Percentiles rank a stretch among this genome's conserved stretches.
Conservation (phyloP, 2,329 filamentous ascomycete genomes). For the Colletotrichum melonis region DNA sequence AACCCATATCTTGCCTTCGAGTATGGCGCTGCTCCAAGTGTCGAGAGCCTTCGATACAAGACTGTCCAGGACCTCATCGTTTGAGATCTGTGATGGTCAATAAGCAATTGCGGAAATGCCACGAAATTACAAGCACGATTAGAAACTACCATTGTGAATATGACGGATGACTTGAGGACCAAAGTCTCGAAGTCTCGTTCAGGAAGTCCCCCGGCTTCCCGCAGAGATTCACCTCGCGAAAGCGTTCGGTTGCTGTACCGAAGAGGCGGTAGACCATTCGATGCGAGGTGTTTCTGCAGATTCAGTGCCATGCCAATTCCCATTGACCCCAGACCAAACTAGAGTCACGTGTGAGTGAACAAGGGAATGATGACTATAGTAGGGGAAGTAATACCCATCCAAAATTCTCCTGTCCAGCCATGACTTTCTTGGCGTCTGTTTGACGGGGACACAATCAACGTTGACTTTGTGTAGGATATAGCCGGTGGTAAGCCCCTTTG, state of each 20-base stretch:
- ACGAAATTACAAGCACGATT: not conserved
- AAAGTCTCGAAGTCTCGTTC: slow-evolving; percentile 48
- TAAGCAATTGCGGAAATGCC: too few relatives aligned
- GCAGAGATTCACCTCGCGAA: slow-evolving; percentile 48
- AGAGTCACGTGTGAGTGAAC: not conserved
- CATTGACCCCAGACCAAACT: slow-evolving; percentile 54
- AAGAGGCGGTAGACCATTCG: slow-evolving; percentile 45
- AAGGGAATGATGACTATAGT: not conserved
- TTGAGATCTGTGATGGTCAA: slow-evolving; percentile 14
- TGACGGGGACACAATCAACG: not conserved
- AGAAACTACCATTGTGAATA: slow-evolving; percentile 52
- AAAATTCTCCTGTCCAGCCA: slow-evolving; percentile 11
- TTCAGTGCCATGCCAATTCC: slow-evolving; percentile 56
- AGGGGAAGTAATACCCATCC: slow-evolving; percentile 17
- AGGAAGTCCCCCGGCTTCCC: slow-evolving; percentile 46
- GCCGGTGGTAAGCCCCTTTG: not conserved
- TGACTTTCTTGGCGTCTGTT: not conserved
- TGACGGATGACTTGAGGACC: slow-evolving; percentile 49
- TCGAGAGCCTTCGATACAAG: slow-evolving; percentile 17
- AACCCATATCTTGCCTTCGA: slow-evolving; percentile 37
- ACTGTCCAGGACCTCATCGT: slow-evolving; percentile 20
- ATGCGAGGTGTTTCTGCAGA: slow-evolving; percentile 50
- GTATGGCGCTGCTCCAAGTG: not conserved
- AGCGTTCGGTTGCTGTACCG: slow-evolving; percentile 53
- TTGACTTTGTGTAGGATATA: not conserved